Percentiles rank a stretch among this genome's conserved stretches.
phyloP scores from a whole-genome alignment of 257 asterid species.

The Thymus mandschuricus region DNA sequence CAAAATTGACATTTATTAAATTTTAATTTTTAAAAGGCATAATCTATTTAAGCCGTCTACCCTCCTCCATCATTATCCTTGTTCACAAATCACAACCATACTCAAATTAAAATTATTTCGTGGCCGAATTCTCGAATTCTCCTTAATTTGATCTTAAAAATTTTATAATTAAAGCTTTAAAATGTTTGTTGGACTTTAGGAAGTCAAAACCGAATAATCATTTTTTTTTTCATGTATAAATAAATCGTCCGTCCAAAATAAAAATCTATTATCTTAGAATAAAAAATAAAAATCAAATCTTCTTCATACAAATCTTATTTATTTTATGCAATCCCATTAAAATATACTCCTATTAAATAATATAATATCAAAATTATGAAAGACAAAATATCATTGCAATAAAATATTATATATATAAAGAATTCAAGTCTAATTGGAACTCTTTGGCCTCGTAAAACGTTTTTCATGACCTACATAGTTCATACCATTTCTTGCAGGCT shows the following conservation, averaged over 20 bases:
- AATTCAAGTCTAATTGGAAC: not conserved
- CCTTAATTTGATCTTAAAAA: too few species aligned
- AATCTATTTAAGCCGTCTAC: not conserved
- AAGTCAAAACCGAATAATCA: conserved; percentile 22
- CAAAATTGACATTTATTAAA: conserved; percentile 25
- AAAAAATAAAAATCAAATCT: not conserved
- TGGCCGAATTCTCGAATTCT: too few species aligned
- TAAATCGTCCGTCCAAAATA: too few species aligned
- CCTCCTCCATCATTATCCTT: conserved; percentile 14
- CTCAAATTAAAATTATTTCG: not conserved
- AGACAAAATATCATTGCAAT: not conserved
- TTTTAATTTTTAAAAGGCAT: not conserved
- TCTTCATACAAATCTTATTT: not conserved
- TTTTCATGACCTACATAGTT: conserved; percentile 7
- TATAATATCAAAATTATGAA: too few species aligned
- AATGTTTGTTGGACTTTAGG: conserved; percentile 10
- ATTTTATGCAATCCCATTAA: not conserved
- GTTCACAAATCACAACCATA: not conserved
- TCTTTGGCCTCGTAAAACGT: not conserved
- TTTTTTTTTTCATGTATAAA: not conserved
- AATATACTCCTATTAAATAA: not conserved
- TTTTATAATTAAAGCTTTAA: not conserved
- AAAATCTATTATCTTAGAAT: too few species aligned
- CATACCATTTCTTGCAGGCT: conserved; percentile 19
- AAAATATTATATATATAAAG: not conserved